Percentiles rank a stretch among this genome's conserved stretches.
These are phyloP conservation scores for Myxozyma monticola DNA, from an alignment of 805 yeast species.

Conservation along the genomic window DNA sequence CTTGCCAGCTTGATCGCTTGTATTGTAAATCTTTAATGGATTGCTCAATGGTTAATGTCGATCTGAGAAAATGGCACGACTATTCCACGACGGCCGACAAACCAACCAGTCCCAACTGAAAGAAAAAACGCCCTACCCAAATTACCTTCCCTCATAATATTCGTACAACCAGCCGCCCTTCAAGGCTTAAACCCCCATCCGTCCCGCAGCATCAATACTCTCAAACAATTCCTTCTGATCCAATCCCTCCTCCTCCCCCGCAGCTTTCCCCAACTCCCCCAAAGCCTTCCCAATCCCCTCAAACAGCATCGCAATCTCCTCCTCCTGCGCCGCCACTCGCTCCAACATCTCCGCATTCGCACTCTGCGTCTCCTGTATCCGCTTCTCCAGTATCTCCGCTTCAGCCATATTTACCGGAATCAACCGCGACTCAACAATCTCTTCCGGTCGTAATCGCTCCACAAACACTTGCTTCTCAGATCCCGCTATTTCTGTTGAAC, in stretches of 20 bases:
- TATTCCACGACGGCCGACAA: too few relatives aligned
- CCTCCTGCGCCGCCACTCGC: conserved; percentile 16
- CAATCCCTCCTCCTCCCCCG: conserved; percentile 13
- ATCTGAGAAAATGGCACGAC: too few relatives aligned
- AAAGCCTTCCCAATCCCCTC: conserved; percentile 4
- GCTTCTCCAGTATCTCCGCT: conserved; percentile 26
- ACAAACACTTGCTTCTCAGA: conserved; percentile 31
- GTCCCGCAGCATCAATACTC: conserved; percentile 17
- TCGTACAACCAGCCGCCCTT: too few relatives aligned
- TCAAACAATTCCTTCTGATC: conserved; percentile 13
- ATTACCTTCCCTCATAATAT: too few relatives aligned
- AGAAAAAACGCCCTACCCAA: too few relatives aligned
- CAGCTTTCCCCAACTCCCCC: conserved; percentile 15
- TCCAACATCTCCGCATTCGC: conserved; percentile 17
- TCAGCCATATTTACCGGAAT: conserved; percentile 31
- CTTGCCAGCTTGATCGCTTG: too few relatives aligned
- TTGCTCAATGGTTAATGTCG: too few relatives aligned
- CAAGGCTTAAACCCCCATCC: too few relatives aligned
- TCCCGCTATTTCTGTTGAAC: conserved; percentile 4
- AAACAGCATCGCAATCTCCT: conserved; percentile 15
- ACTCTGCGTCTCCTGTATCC: conserved; percentile 17
- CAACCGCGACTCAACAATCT: conserved; percentile 36
- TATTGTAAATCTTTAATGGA: too few relatives aligned
- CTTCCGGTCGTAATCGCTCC: conserved; percentile 37
- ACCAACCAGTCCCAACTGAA: too few relatives aligned